Evolutionary conservation across 306 rosid species (phyloP).

Genomic region (Vigna trinervia): DNA sequence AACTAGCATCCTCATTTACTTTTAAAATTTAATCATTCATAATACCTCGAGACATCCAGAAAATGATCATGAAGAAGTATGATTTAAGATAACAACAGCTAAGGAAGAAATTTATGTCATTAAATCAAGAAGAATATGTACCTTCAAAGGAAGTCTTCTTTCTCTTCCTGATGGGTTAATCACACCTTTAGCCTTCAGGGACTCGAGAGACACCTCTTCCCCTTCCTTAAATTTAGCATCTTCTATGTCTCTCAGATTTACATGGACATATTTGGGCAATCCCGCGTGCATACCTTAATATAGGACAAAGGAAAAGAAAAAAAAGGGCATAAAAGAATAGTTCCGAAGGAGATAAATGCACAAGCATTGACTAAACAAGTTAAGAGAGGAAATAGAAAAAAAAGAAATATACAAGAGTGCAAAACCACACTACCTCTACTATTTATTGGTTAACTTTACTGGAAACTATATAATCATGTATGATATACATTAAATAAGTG

Average conservation of each 20-base stretch:
- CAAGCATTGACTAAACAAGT: conserved; percentile 1
- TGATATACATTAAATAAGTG: not conserved
- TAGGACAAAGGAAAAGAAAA: not conserved
- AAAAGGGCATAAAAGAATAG: conserved; percentile 29
- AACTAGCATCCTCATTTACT: conserved; percentile 24
- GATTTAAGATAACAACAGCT: conserved; percentile 13
- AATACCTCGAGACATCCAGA: conserved; percentile 22
- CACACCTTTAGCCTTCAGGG: conserved; percentile 76
- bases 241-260: conserved; percentile 86
- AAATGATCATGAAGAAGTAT: conserved; percentile 13
- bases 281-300: conserved; percentile 87
- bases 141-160: conserved; percentile 89
- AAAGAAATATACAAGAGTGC: not conserved
- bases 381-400: not conserved
- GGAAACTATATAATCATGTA: not conserved
- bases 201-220: conserved; percentile 85
- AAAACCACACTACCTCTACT: not conserved
- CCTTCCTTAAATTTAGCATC: conserved; percentile 86
- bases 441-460: not conserved
- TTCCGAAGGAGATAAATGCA: conserved; percentile 16
- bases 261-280: conserved; percentile 84
- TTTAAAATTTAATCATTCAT: conserved; percentile 10
- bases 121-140: conserved; percentile 45
- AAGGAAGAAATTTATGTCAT: conserved; percentile 18
- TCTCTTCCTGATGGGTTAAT: conserved; percentile 98